phyloP scores from a whole-genome alignment of 805 yeast genomes.

The Candida tallmaniae region DNA sequence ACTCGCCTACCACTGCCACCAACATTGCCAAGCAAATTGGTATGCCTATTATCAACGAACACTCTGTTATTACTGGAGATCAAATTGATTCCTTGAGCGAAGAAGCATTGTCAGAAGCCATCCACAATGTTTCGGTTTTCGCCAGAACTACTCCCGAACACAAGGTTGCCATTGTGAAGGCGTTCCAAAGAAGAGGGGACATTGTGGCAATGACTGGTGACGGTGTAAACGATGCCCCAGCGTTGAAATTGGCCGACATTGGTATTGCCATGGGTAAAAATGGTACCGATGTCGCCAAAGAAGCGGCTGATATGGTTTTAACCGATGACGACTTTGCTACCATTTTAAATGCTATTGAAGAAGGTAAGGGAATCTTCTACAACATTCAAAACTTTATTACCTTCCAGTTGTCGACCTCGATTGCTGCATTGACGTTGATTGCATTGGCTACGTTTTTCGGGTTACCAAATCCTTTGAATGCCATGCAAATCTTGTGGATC shows the following conservation, averaged over 20 bases:
- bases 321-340: conserved; percentile 97
- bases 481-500: conserved; percentile 98
- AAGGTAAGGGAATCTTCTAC: conserved; percentile 95
- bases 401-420: conserved; percentile 92
- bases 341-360: conserved; percentile 88
- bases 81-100: conserved; percentile 71
- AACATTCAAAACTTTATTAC: conserved; percentile 93
- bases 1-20: conserved; percentile 79
- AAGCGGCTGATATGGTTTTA: conserved; percentile 95
- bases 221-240: conserved; percentile 99
- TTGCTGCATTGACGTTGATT: conserved; percentile 88
- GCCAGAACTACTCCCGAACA: conserved; percentile 96
- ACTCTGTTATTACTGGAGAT: conserved; percentile 80
- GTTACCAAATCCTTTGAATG: conserved; percentile 90
- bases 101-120: conserved; percentile 67
- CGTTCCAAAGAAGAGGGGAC: conserved; percentile 86
- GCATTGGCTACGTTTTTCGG: conserved; percentile 84
- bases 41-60: conserved; percentile 64
- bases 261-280: conserved; percentile 91
- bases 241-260: conserved; percentile 89
- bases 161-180: conserved; percentile 83
- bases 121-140: conserved; percentile 79
- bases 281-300: conserved; percentile 98
- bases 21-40: conserved; percentile 89
- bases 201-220: conserved; percentile 99